Percentiles rank a stretch among this genome's conserved stretches.
These are phyloP conservation scores for Bolboschoenoplectus hybrid DNA, from an alignment of 202 grass and related monocot species.

Conservation along the genomic window DNA sequence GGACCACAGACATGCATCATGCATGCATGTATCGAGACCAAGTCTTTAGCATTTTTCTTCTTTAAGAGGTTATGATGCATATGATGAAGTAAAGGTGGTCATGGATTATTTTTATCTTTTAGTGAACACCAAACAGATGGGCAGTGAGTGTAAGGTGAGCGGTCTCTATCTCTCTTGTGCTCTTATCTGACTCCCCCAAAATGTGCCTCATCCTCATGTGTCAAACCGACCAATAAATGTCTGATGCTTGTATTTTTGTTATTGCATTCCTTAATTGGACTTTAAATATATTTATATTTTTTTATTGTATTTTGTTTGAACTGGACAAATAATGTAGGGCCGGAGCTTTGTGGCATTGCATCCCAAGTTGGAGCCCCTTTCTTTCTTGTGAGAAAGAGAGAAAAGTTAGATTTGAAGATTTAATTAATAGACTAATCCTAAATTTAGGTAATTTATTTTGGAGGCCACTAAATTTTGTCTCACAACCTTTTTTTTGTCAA, in stretches of 20 bases:
- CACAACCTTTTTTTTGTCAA: neutral
- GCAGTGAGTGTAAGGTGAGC: slow-evolving; percentile 27
- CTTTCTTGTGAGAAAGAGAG: neutral
- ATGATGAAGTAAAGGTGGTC: slow-evolving; percentile 26
- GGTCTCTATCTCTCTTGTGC: slow-evolving; percentile 28
- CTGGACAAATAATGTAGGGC: neutral
- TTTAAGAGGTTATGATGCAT: neutral
- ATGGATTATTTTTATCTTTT: slow-evolving; percentile 37
- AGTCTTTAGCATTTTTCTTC: slow-evolving; percentile 20
- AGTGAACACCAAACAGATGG: slow-evolving; percentile 32
- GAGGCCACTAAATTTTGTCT: neutral
- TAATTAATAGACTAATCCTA: neutral
- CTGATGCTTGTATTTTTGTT: neutral
- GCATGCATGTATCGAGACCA: neutral
- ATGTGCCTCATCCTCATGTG: neutral
- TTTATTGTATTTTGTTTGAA: neutral
- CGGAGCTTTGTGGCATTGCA: neutral
- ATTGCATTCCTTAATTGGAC: too few relatives aligned
- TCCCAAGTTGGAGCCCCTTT: neutral
- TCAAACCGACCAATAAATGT: slow-evolving; percentile 34
- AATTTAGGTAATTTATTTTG: neutral
- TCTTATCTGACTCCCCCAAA: slow-evolving; percentile 15
- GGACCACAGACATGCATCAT: slow-evolving; percentile 1
- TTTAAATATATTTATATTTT: too few relatives aligned
- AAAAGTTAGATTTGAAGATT: neutral